Evolutionary conservation across 2,329 filamentous ascomycete genomes (phyloP), one percentile per base, ranked within the genome.

Genomic region (Alternaria sp.): DNA sequence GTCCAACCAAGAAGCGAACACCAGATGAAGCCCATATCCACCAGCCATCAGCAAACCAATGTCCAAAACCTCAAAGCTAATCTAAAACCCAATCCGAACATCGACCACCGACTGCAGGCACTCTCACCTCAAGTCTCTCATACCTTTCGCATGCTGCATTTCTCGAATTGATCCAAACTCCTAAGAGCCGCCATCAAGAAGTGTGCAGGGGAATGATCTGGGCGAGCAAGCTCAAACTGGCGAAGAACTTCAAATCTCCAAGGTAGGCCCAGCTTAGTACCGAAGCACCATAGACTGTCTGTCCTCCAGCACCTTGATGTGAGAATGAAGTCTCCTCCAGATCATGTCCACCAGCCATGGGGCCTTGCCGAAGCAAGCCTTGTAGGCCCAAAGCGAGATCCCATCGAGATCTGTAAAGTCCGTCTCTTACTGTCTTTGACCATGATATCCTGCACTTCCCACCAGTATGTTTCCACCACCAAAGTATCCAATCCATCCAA

Each of bases 221-320:
- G 49, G 49, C 47, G 26, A 30, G 47, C 49, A 30, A 51, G 21
- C 49, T 30, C 49, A 51, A 20, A 33, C 49, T 37, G 26, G 18
- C 49, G 49, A 23, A 51, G 6, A 25, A 55, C 37, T 41, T 11
- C 37, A 26, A 20, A 41, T 59, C 55, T 57, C 47, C 58, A 59
- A 50, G 51, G 61, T 26, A 66, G 61, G 61, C 64, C 64, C 44
- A 51, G 46, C 61, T 58, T 64, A 62, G 58, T 55, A 57, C 58
- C 28, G 50, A 60, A 44, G 60, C 18, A 58, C 60, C 46, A 58
- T 54, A 41, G 60, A 59, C 60, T 33, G 43, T 67, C 64, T 67
- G 23, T 67, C 59, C 61, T 67, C 64, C 64, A 56, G 20, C 64
- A 60, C 64, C 47, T 46, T 58, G 58, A 55, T 55, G n/a, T 47